These are phyloP conservation scores for Lactifluus rugatus DNA, from an alignment of 768 basidiomycete species.

Conservation along the genomic window DNA sequence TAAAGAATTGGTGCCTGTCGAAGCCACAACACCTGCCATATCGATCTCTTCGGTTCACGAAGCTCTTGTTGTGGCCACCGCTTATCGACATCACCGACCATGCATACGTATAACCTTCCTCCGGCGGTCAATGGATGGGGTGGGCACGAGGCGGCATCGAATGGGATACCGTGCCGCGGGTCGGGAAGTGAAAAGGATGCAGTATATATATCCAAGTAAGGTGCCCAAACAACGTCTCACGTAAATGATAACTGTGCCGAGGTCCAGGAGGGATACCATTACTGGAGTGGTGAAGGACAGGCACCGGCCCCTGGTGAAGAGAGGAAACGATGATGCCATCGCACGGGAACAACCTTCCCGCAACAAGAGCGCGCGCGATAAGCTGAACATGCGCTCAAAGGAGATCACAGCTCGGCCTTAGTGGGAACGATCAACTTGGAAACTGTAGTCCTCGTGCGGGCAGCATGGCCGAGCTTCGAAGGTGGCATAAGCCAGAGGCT, in stretches of 20 bases:
- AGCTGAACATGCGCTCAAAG: not conserved
- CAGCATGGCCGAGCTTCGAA: not conserved
- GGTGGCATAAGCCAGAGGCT: slow-evolving; percentile 2
- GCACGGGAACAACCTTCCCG: slow-evolving; percentile 4
- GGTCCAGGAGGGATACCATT: not conserved
- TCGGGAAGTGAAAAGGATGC: not conserved
- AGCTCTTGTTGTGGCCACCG: not conserved
- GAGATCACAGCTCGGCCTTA: not conserved
- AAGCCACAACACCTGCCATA: not conserved
- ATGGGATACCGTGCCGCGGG: not conserved
- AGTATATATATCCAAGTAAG: not conserved
- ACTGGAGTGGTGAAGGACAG: not conserved
- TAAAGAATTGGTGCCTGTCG: not conserved
- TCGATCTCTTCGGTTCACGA: not conserved
- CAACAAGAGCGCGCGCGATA: not conserved
- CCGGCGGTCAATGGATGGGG: not conserved
- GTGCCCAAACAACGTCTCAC: not conserved
- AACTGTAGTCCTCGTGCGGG: slow-evolving; percentile 1
- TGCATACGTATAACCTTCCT: not conserved
- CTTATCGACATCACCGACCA: slow-evolving; percentile 12
- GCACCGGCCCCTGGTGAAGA: not conserved
- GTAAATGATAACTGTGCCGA: not conserved
- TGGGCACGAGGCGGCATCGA: slow-evolving; percentile 1
- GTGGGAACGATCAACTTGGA: not conserved
- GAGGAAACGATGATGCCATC: slow-evolving; percentile 4